phyloP scores from a whole-genome alignment of 148 eudicot species.

The Limonium bicolor region DNA sequence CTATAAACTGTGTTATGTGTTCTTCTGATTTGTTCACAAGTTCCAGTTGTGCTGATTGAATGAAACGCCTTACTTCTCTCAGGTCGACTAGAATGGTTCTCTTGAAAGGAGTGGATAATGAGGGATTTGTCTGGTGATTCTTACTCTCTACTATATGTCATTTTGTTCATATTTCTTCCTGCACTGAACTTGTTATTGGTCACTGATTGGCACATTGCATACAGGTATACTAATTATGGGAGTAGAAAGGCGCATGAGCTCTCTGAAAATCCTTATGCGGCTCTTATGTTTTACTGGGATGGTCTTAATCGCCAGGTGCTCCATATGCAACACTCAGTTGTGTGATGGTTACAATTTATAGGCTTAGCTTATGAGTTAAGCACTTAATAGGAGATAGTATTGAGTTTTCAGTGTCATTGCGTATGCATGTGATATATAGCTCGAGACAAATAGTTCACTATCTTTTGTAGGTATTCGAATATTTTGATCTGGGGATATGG shows the following conservation, averaged over 20 bases:
- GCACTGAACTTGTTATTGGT: not conserved
- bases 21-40: not conserved
- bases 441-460: no score
- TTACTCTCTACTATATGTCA: not conserved
- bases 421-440: no score
- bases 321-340: not conserved
- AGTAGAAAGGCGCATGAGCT: conserved; percentile 65
- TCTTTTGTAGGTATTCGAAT: no score
- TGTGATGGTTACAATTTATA: not conserved
- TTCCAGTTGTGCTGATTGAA: not conserved
- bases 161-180: not conserved
- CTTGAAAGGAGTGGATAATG: conserved; percentile 77
- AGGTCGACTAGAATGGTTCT: conserved; percentile 92
- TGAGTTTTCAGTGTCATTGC: no score
- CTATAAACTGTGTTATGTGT: not conserved
- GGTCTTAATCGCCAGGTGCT: conserved; percentile 75
- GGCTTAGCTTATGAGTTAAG: not conserved
- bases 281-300: conserved; percentile 85
- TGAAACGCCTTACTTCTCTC: conserved; percentile 10
- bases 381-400: no score
- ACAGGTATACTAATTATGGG: conserved; percentile 90
- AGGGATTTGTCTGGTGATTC: conserved; percentile 92
- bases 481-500: no score
- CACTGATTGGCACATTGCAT: not conserved
- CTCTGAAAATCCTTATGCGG: conserved; percentile 81